Conservation (phyloP, 441 rosid species). For the Raphanus hybrid region DNA sequence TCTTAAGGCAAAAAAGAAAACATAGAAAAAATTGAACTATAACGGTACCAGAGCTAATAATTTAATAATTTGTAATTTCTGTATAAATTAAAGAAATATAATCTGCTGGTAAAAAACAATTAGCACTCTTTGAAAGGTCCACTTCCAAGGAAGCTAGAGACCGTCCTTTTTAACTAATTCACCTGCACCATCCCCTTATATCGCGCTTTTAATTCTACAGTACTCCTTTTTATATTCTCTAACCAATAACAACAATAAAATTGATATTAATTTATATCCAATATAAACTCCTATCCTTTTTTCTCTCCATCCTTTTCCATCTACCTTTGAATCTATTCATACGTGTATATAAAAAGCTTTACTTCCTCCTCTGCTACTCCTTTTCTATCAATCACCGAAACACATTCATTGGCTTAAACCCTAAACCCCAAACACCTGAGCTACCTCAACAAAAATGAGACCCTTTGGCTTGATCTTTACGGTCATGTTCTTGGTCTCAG, state of each 20-base stretch:
- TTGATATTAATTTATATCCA: not conserved
- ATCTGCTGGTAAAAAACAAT: conserved; percentile 1
- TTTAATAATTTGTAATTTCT: not conserved
- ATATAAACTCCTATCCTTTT: conserved; percentile 31
- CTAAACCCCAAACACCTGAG: conserved; percentile 15
- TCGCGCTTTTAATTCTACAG: conserved; percentile 43
- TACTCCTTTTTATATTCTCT: conserved; percentile 45
- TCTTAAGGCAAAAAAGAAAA: not conserved
- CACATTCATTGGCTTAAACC: conserved; percentile 31
- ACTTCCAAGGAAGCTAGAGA: conserved; percentile 49
- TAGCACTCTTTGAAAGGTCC: conserved; percentile 42
- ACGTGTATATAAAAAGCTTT: conserved; percentile 45
- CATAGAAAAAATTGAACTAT: not conserved
- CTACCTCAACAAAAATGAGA: conserved; percentile 39
- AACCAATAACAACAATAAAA: not conserved
- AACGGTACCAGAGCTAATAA: not conserved
- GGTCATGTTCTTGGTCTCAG: conserved; percentile 47
- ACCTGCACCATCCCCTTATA: conserved; percentile 47
- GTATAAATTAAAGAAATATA: too few relatives aligned
- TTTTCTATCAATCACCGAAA: conserved; percentile 44
- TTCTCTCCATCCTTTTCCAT: conserved; percentile 50
- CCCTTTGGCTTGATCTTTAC: conserved; percentile 42
- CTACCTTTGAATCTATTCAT: conserved; percentile 39
- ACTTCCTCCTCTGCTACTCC: conserved; percentile 42
- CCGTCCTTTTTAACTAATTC: conserved; percentile 49